Conservation (phyloP, 768 basidiomycete genomes). For the Boletus reticuloceps region DNA sequence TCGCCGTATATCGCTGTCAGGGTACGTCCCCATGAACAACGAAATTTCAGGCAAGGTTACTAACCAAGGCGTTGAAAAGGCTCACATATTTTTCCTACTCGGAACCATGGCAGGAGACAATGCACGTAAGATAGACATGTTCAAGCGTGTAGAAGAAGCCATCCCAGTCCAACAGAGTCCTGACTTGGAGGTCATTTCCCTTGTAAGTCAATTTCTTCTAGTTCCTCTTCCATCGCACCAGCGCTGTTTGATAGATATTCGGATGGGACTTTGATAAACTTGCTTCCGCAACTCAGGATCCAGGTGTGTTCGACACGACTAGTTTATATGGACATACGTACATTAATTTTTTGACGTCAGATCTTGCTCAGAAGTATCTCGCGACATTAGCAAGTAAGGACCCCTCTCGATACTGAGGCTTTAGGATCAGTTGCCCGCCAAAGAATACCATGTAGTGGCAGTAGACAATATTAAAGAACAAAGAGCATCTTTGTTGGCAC, state of each 20-base stretch:
- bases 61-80: background rate
- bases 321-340: background rate
- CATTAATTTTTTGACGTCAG: too few species aligned
- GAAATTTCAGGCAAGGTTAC: too few species aligned
- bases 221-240: background rate
- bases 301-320: too few species aligned
- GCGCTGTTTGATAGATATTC: conserved; percentile 1
- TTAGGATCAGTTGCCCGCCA: too few species aligned
- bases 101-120: background rate
- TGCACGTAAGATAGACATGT: background rate
- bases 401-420: too few species aligned
- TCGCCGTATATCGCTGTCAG: too few species aligned
- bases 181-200: background rate
- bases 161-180: background rate
- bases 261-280: conserved; percentile 17
- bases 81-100: background rate
- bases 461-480: too few species aligned
- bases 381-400: too few species aligned
- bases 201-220: background rate
- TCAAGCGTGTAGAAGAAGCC: background rate
- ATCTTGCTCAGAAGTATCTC: too few species aligned
- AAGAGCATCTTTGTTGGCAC: too few species aligned
- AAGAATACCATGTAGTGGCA: too few species aligned
- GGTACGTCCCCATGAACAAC: too few species aligned
- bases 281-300: background rate